Evolutionary conservation across 208 protist genomes (phyloP), one percentile per base, ranked within the genome.

Genomic region (Leishmania turanica): DNA sequence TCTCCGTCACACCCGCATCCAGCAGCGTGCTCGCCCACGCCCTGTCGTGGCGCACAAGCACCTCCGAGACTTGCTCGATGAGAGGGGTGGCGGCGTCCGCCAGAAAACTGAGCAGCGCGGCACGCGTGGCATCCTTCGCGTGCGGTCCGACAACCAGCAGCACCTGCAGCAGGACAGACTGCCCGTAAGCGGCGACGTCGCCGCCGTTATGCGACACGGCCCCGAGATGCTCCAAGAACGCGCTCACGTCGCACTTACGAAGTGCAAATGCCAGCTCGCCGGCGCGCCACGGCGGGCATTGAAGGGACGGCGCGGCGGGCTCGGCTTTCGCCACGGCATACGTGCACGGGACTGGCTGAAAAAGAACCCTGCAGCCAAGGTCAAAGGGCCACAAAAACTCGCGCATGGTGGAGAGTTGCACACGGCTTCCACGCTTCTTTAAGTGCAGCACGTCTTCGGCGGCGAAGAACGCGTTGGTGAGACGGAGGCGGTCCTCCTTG

Each of bases 311-410:
- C 60, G 51, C 60, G 53, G 27, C 53, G 54, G 49, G 56, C 45
- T 47, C 34, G 74, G 53, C 73, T 49, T 73, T 53, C 65, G 70
- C 79, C 49, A 77, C 85, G 72, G 42, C 47, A 42, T 78, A 90
- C 13, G 71, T 54, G 69, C 66, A 91, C 37, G 94, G 92, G 13
- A 95, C 81, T 13, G 91, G 89, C 83, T 97, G 94, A 78, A 96
- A 94, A 68, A 96, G 88, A 27, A 97, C 81, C 51, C 88, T 84
- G 58, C 81, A 82, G n/a, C 80, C 75, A 27, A 80, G 78, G 7
- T 72, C 60, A 13, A 87, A 88, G 3, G 83, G 82, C 51, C 77
- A 53, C 65, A 87, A 78, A 45, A 75, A 81, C 70, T 95, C 91
- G 2, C 87, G 92, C 85, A 96, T 91, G 9, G 64, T 70, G 5